phyloP scores from a whole-genome alignment of 345 rosid genomes.

The Cochlearia excelsa region DNA sequence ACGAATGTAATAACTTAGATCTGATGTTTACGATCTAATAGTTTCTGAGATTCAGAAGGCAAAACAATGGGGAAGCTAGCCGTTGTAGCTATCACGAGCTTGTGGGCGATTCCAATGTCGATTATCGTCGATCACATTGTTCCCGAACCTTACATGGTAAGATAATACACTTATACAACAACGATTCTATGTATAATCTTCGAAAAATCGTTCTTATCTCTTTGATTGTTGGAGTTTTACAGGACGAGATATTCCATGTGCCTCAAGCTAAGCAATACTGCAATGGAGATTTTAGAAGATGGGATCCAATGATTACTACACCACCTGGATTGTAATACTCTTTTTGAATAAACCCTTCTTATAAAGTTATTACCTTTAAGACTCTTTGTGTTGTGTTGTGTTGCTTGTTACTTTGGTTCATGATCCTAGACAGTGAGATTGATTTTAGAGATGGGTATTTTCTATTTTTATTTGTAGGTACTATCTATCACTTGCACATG shows the following conservation, averaged over 20 bases:
- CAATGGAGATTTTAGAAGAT: slow-evolving; percentile 66
- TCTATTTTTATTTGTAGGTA: slow-evolving; percentile 51
- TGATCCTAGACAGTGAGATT: not conserved
- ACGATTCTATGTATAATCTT: not conserved
- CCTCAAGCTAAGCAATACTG: slow-evolving; percentile 91
- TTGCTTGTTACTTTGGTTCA: not conserved
- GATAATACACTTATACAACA: not conserved
- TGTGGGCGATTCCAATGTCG: slow-evolving; percentile 75
- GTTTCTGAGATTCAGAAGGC: not conserved
- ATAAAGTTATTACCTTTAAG: not conserved
- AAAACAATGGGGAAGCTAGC: slow-evolving; percentile 57
- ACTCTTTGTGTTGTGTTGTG: not conserved
- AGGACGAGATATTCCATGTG: slow-evolving; percentile 95
- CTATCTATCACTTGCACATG: slow-evolving; percentile 76
- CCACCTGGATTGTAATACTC: slow-evolving; percentile 86
- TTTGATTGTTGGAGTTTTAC: slow-evolving; percentile 26
- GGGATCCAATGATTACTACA: slow-evolving; percentile 99
- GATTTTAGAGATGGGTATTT: not conserved
- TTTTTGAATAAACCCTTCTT: slow-evolving; percentile 3
- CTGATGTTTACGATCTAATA: slow-evolving; percentile 2
- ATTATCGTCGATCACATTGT: slow-evolving; percentile 66
- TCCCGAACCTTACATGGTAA: slow-evolving; percentile 85
- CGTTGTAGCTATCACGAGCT: slow-evolving; percentile 60
- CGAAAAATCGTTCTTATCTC: not conserved
- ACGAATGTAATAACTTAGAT: not conserved